Base-by-base conservation (phyloP, 208 protist species). In the Jaenimonas drosophilae region DNA sequence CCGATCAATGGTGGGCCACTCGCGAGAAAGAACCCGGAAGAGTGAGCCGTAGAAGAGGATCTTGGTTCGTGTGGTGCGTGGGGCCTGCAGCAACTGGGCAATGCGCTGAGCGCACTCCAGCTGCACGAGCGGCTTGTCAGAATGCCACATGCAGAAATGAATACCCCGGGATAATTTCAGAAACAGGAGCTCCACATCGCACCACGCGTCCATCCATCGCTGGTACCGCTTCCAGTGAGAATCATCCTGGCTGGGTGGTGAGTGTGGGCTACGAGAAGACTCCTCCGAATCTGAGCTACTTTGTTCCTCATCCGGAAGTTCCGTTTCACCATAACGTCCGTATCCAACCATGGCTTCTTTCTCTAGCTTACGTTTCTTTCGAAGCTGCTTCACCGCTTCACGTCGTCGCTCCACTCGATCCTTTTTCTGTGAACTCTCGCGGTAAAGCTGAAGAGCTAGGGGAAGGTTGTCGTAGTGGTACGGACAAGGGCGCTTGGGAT, bases 111-210 rank as follows among this genome's bases (percentile, higher is more conserved):
- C 84, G 44, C 85, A 93, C 30, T 70, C 76, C 3, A 81, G 71
- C 65, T 96, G 88, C 20, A 91, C 88, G 0, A 90, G 65, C 7
- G 81, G 88, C 69, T 96, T 96, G 64, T 96, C 88, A 0, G 79
- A 83, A 64, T 96, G 88, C 83, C 84, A 96, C 19, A 96, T 61
- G 61, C 84, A 93, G 67, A 78, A 96, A 59, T 76, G 74, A 11
- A 93, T 57, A 32, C 84, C 88, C 17, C 78, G 76, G 41, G 68
- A 76, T 1, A 96, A 66, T 64, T 96, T 96, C 39, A 86, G 49
- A 16, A 90, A 66, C n/a, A 89, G 60, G 4, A 90, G 64, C 68
- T 89, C 72, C 7, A 88, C 11, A 27, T 94, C 76, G 29, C 62
- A 66, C 78, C 82, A 91, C 29, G 65, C 46, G 28, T 59, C 37